Base-by-base conservation (phyloP, 768 basidiomycete genomes). In the Termitomyces sp. region DNA sequence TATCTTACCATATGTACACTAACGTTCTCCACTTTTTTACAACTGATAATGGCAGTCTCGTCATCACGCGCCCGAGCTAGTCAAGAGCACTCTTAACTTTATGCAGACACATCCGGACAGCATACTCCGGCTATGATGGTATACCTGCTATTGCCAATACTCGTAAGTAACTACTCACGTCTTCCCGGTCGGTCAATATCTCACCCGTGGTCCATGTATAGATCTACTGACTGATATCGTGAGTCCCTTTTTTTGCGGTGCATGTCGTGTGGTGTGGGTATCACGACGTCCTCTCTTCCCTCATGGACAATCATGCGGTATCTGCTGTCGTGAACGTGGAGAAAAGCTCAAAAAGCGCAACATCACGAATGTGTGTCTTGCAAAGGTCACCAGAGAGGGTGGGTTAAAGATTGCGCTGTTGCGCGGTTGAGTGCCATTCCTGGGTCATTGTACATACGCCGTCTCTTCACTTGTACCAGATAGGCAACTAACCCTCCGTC, bases 341-440 rank as follows among this genome's bases (percentile, higher is more conserved):
- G 88, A 87, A 61, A 93, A 92, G 63, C 69, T 86, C 58, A 88
- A 90, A 65, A 74, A 77, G 62, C 78, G 72, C 1, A 84, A 78
- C 36, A 75, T 87, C 20, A 70, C 76, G 15, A 88, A 88, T 66
- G 84, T 82, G 5, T 84, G 84, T 69, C 71, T 87, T 3, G 83
- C 84, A 60, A 75, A 78, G 71, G 76, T 93, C 15, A 86, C 96
- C 13, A 82, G 91, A 16, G 90, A 94, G 16, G 95, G 95, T 39
- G 95, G 94, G 1, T 93, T 95, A 77, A 86, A 81, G 69, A 85
- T 93, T 59, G 90, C 89, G 0, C 73, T 94, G 81, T 93, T 55
- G 88, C 84, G 5, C 83, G 90, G 36, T 77, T 88, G 56, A 90
- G 88, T 65, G 93, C 88, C 33, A 93, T n/a, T 95, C 59, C 95